Base-by-base conservation (phyloP, 441 rosid species). In the Bocquillonia castaneifolia region DNA sequence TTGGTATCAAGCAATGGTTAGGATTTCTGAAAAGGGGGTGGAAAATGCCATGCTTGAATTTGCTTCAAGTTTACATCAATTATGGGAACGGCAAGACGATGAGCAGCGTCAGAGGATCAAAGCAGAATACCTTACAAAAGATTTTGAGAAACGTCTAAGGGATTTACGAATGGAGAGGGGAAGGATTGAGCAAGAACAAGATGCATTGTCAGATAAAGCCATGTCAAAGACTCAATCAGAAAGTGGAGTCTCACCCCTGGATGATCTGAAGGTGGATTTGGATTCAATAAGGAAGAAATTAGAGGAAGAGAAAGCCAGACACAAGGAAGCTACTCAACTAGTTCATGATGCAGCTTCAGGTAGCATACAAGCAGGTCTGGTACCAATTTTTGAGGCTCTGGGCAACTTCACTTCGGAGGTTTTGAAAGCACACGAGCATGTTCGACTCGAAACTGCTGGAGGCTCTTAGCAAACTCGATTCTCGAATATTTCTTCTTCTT, bases 251-350 rank as follows among this genome's bases (percentile, higher is more conserved):
- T 89, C 97, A 3, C 87, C 83, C 2, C 74, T 88, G 10, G 97
- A 93, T 78, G 99, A 93, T 73, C 72, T 93, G 62, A 89, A 89
- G 79, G 96, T 89, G 74, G 97, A 92, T 79, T 77, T 92, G 84
- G 97, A 92, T 78, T 89, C 87, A 1, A 84, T 92, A 87, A 83
- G 85, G 74, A 86, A 88, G 82, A 92, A 73, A 76, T 57, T 92
- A 73, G 86, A 67, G 60, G 91, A 84, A 64, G 92, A 84, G 76
- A 82, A 87, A 76, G 72, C 64, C n/a, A 84, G 83, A 72, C 91
- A 88, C 18, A 88, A 86, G 74, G 97, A 85, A 75, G 80, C 92
- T 7, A 71, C 87, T 40, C 85, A 86, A 68, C 73, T 87, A 61
- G 97, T 89, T 70, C 83, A 85, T 40, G 83, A 76, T 77, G 96